Evolutionary conservation across 495 filamentous ascomycete genomes (phyloP).

Genomic region (Hypoxylon fuscum): DNA sequence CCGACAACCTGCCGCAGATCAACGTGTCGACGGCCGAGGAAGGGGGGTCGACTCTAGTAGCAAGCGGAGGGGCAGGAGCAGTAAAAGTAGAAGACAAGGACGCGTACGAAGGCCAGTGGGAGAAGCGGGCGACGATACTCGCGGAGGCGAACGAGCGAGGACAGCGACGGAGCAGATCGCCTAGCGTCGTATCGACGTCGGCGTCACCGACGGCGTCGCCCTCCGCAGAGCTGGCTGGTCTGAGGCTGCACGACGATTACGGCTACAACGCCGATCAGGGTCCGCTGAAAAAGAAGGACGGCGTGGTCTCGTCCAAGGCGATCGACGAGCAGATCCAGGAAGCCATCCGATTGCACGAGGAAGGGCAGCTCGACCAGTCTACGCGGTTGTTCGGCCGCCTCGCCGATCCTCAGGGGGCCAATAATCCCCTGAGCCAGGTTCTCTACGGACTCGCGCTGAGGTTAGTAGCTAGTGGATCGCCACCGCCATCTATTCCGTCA

Average conservation of each 20-base stretch:
- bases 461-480: constrained; percentile 60
- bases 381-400: constrained; percentile 88
- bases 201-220: constrained; percentile 30
- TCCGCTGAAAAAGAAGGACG: constrained; percentile 26
- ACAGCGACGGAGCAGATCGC: constrained; percentile 51
- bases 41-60: constrained; percentile 43
- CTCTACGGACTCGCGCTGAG: constrained; percentile 93
- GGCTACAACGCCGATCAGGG: constrained; percentile 20
- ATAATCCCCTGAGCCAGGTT: constrained; percentile 95
- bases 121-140: constrained; percentile 86
- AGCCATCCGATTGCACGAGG: constrained; percentile 94
- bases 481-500: constrained; percentile 12
- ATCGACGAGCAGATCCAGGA: constrained; percentile 87
- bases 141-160: constrained; percentile 69
- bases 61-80: not conserved
- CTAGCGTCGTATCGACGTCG: constrained; percentile 30
- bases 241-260: constrained; percentile 35
- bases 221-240: constrained; percentile 30
- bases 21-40: constrained; percentile 52
- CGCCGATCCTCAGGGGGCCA: constrained; percentile 83
- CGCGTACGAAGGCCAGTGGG: constrained; percentile 71
- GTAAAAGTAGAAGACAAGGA: constrained; percentile 50
- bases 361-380: constrained; percentile 75
- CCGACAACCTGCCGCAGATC: constrained; percentile 80
- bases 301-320: constrained; percentile 55